Percentiles rank a stretch among this genome's conserved stretches.
These are phyloP conservation scores for Macrophomina phaseolina DNA, from an alignment of 2,329 filamentous ascomycete genomes.

Conservation along the genomic window DNA sequence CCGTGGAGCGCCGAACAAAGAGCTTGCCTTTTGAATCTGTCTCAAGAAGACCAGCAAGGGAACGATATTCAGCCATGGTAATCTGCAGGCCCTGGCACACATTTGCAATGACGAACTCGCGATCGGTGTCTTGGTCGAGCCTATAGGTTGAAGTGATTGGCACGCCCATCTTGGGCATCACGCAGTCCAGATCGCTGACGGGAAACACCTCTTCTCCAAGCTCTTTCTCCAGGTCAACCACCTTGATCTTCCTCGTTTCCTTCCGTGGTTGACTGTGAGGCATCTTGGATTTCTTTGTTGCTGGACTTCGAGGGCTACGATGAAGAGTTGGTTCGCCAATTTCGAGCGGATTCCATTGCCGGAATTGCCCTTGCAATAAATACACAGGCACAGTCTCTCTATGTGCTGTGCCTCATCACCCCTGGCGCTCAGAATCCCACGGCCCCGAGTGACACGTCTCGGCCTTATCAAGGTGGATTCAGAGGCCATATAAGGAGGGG, in stretches of 20 bases:
- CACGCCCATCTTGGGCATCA: neutral
- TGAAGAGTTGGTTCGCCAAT: neutral
- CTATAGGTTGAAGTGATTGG: conserved; percentile 33
- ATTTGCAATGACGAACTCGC: conserved; percentile 28
- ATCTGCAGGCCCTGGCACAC: conserved; percentile 30
- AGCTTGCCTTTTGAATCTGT: conserved; percentile 30
- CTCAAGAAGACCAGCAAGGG: conserved; percentile 29
- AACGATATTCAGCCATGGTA: conserved; percentile 30
- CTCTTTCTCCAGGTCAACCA: neutral
- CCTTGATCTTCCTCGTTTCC: neutral
- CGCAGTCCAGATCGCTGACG: conserved; percentile 9
- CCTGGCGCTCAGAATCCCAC: neutral
- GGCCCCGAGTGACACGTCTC: neutral
- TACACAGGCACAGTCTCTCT: neutral
- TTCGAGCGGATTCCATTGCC: neutral
- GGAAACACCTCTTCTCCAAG: neutral
- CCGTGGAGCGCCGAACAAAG: conserved; percentile 30
- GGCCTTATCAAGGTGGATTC: neutral
- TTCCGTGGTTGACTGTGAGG: conserved; percentile 1
- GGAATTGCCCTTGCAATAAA: neutral
- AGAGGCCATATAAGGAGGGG: neutral
- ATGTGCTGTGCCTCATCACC: neutral
- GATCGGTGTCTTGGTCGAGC: conserved; percentile 9
- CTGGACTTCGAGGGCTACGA: neutral
- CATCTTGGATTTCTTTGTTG: neutral